phyloP scores from a whole-genome alignment of 208 protist genomes.

The Trypanosoma conorhini region DNA sequence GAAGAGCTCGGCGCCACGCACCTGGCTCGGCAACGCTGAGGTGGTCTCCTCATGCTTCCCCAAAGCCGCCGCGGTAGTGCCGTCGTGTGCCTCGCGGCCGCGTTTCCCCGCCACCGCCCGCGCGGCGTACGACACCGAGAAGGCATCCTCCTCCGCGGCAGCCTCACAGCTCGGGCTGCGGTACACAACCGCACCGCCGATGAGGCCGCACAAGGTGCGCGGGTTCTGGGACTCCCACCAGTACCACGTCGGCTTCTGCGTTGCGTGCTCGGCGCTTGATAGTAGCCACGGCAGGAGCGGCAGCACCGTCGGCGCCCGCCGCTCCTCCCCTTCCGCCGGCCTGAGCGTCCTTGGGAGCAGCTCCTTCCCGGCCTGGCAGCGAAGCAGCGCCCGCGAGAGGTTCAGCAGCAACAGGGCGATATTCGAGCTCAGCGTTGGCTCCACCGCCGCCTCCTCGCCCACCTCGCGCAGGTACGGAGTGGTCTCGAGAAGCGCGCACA shows the following conservation, averaged over 20 bases:
- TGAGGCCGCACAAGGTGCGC: conserved; percentile 5
- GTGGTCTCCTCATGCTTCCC: background rate
- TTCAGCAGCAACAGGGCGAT: conserved; percentile 26
- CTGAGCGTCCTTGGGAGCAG: background rate
- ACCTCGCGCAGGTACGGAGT: conserved; percentile 22
- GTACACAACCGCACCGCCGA: background rate
- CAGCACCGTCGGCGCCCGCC: background rate
- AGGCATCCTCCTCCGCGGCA: conserved; percentile 9
- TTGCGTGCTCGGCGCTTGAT: conserved; percentile 13
- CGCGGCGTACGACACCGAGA: conserved; percentile 1
- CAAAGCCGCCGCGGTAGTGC: background rate
- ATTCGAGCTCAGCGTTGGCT: conserved; percentile 20
- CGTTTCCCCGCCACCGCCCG: background rate
- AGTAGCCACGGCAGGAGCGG: conserved; percentile 17
- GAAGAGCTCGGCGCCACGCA: background rate
- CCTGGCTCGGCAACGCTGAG: background rate
- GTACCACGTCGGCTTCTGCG: conserved; percentile 20
- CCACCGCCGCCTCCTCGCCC: conserved; percentile 5
- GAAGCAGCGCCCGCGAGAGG: conserved; percentile 25
- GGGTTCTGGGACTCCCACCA: conserved; percentile 18
- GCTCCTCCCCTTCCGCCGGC: background rate
- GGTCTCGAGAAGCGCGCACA: conserved; percentile 29
- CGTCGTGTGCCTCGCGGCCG: background rate
- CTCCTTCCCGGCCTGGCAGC: conserved; percentile 1
- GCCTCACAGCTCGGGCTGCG: background rate